A percentile compares a stretch with the other conserved stretches of the same genome.
These are phyloP conservation scores for Corymbia maculata DNA, from an alignment of 345 rosid species.

Conservation along the genomic window DNA sequence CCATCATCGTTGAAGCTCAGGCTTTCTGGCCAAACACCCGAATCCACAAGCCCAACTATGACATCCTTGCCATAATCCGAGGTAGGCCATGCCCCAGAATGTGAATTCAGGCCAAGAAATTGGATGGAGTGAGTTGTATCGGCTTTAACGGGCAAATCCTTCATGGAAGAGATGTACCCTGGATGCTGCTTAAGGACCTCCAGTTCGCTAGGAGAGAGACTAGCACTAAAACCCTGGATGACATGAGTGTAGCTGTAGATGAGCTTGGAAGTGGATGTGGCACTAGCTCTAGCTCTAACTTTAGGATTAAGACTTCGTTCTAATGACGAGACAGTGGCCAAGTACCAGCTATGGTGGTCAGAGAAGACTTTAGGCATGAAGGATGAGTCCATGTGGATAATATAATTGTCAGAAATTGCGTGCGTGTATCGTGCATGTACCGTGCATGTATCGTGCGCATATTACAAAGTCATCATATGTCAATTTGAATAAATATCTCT, in stretches of 20 bases:
- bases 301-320: not conserved
- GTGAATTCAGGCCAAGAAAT: conserved; percentile 18
- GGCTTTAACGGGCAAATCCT: conserved; percentile 17
- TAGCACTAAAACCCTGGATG: conserved; percentile 38
- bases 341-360: conserved; percentile 20
- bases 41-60: conserved; percentile 33
- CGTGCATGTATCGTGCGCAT: not conserved
- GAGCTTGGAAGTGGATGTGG: conserved; percentile 2
- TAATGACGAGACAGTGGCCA: conserved; percentile 21
- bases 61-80: conserved; percentile 30
- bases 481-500: not conserved
- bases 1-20: conserved; percentile 22
- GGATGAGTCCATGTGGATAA: conserved; percentile 32
- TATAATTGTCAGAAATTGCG: conserved; percentile 27
- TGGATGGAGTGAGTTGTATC: conserved; percentile 34
- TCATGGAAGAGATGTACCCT: conserved; percentile 22
- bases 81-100: conserved; percentile 25
- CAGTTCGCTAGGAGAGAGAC: conserved; percentile 20
- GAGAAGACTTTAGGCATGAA: conserved; percentile 33
- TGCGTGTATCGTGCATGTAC: not conserved
- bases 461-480: not conserved
- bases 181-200: conserved; percentile 20
- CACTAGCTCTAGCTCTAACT: not conserved
- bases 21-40: conserved; percentile 51
- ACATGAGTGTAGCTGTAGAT: conserved; percentile 27